phyloP scores from a whole-genome alignment of 805 yeast species.

The Torulaspora maleeae region DNA sequence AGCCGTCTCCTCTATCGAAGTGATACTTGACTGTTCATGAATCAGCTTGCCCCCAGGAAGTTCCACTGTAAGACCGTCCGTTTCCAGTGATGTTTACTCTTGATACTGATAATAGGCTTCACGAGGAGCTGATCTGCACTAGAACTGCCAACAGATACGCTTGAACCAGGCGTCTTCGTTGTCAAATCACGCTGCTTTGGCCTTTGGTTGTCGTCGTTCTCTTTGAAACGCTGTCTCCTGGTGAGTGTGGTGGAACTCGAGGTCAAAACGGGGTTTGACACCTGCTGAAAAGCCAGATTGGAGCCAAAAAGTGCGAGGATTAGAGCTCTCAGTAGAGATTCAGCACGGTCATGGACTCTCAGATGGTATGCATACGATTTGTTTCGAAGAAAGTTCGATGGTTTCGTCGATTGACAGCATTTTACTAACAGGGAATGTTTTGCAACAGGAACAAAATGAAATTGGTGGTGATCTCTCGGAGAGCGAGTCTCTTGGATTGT shows the following conservation, averaged over 20 bases:
- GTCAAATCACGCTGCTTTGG: background rate
- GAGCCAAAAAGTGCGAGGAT: background rate
- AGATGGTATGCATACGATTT: background rate
- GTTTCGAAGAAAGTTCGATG: background rate
- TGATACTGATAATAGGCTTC: background rate
- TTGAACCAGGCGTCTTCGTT: too few species aligned
- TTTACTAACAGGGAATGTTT: slow-evolving; percentile 2
- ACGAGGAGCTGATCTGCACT: background rate
- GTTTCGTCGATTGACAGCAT: background rate
- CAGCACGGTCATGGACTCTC: background rate
- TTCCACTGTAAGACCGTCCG: background rate
- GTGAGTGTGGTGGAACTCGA: background rate
- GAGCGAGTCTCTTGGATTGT: slow-evolving; percentile 14
- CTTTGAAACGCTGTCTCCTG: background rate
- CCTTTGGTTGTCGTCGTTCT: background rate
- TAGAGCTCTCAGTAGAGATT: background rate
- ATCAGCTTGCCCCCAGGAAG: background rate
- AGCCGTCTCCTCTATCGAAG: background rate
- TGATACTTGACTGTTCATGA: background rate
- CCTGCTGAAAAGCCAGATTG: background rate
- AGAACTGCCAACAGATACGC: too few species aligned
- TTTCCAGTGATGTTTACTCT: background rate
- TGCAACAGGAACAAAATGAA: background rate
- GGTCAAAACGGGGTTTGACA: background rate
- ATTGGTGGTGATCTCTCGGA: background rate